These are phyloP conservation scores for Dovyalis caffra DNA, from an alignment of 345 rosid genomes.

Conservation along the genomic window DNA sequence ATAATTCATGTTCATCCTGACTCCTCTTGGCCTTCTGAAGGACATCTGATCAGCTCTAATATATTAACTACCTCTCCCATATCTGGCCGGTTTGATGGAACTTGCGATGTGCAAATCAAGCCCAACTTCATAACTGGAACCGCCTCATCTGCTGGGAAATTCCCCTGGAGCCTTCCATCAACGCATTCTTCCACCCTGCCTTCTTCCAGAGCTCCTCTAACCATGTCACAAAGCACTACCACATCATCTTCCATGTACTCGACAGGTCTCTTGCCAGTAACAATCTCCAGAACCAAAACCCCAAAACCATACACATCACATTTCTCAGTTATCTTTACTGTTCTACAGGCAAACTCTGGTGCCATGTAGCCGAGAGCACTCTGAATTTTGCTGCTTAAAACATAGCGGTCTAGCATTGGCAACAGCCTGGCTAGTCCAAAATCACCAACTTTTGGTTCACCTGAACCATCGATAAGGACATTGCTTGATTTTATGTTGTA, in stretches of 20 bases:
- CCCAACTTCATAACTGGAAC: constrained; percentile 90
- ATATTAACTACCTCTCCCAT: constrained; percentile 93
- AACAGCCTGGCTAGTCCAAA: constrained; percentile 84
- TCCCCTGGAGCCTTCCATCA: constrained; percentile 55
- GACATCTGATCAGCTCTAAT: constrained; percentile 73
- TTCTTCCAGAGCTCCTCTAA: constrained; percentile 73
- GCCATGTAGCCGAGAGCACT: constrained; percentile 99
- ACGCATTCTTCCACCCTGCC: constrained; percentile 74
- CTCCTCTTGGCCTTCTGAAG: constrained; percentile 84
- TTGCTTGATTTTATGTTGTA: constrained; percentile 96
- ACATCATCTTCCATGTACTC: constrained; percentile 97
- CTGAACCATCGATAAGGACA: constrained; percentile 64
- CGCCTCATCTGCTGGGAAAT: constrained; percentile 76
- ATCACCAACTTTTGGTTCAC: constrained; percentile 92
- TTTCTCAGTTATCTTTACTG: constrained; percentile 93
- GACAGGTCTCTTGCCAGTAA: constrained; percentile 88
- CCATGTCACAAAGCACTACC: constrained; percentile 86
- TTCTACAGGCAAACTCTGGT: constrained; percentile 92
- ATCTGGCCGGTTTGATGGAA: constrained; percentile 92
- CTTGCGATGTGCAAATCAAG: constrained; percentile 86
- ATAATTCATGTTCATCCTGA: constrained; percentile 42
- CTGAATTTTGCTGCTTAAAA: constrained; percentile 93
- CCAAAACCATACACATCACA: constrained; percentile 97
- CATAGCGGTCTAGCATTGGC: constrained; percentile 92
- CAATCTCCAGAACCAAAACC: constrained; percentile 72